Evolutionary conservation across 345 rosid genomes (phyloP), one percentile per base, ranked within the genome.

Genomic region (Camelina hispida): DNA sequence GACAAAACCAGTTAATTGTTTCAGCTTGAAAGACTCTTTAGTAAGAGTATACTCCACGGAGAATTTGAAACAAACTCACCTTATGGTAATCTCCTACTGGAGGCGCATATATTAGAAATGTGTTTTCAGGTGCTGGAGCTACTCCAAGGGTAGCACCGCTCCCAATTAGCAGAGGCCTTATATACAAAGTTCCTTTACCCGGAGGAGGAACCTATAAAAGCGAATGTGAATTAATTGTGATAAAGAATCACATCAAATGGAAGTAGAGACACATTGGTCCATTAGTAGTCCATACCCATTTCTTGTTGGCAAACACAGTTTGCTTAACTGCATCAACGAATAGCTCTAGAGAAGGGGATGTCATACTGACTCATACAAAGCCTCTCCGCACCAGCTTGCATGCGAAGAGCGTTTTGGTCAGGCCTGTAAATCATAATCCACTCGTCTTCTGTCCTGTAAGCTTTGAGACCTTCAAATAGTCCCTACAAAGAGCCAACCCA

Each of bases 151-250:
- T 11, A 50, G 83, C 55, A 37, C 96, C 83, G 22, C 71, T 86
- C 40, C 90, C 96, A 75, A 87, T 66, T 8, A 87, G 87, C 78
- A 89, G 34, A 50, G 90, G 96, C 84, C 96, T 86, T 3, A 87
- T 32, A 69, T 89, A 89, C 68, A 87, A 22, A n/a, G 92, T 35
- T 35, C 92, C 92, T 79, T 81, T 89, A 62, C 89, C 91, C 2
- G 60, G 63, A 16, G 92, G 92, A 50, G 96, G 96, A 53, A 89
- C 87, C 91, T 84, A 23, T 23, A 23, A 23, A 23, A 23, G 25
- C 25, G 25, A 20, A 20, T 20, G 22, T 20, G 22, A 20, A 20
- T 20, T 20, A 20, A 20, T 23, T 23, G 25, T 23, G 25, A 23
- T 23, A 23, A 23, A 23, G 25, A 43, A 18, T 28, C 13, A 55